Evolutionary conservation across 1,284 basidiomycete genomes (phyloP), one percentile per base, ranked within the genome.

Genomic region (Fomes fomentarius): DNA sequence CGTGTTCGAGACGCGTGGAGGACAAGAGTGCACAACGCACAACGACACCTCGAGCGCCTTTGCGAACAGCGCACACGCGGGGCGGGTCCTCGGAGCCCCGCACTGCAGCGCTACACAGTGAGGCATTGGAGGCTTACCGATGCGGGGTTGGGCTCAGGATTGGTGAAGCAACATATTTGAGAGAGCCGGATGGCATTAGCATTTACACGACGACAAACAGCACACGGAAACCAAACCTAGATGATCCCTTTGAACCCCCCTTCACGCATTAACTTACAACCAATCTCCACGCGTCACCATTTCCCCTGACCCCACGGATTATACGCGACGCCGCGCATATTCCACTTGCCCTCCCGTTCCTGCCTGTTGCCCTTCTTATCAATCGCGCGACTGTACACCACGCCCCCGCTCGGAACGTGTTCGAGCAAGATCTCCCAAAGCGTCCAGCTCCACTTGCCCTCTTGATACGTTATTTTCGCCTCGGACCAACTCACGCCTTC

Each of bases 361-460:
- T 85, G 83, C 25, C 71, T 55, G 22, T 73, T 63, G 0, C 77
- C 80, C n/a, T 63, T 66, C 12, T 60, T 64, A 66, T 83, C 81
- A 28, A 66, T 69, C 2, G 80, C 82, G 8, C 81, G 74, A 51
- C 74, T 69, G 50, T 68, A 66, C 26, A 74, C 67, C 17, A 63
- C 52, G 41, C 59, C 65, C 14, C 55, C 55, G 34, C 54, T 38
- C 10, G 54, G 69, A 19, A 68, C 64, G 50, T 63, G 66, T 11
- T 70, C 61, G 12, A 85, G 37, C 33, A 55, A 50, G 4, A 65
- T 73, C 63, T 87, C 82, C 86, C 86, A 88, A 25, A 88, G 65
- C 8, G 83, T 80, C 86, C 86, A 89, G 64, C 85, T 87, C 85
- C 85, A 87, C 60, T 66, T 75, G 4, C 84, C 84, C 47, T 82